A percentile compares a stretch with the other conserved stretches of the same genome.
phyloP scores from a whole-genome alignment of 73 alveolate genomes.

The Effrenium voratum region DNA sequence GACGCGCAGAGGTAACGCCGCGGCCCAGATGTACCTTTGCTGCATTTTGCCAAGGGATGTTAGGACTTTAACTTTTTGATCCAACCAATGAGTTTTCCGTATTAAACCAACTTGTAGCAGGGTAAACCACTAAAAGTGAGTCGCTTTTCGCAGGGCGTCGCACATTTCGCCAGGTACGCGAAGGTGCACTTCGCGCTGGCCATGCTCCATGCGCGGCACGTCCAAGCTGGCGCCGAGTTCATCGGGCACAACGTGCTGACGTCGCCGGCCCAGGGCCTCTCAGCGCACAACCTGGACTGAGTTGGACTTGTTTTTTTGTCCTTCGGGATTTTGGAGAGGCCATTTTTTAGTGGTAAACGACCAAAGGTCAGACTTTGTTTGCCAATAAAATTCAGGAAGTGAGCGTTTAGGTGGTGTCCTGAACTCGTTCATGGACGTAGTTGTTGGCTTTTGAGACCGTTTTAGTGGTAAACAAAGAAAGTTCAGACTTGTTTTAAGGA shows the following conservation, averaged over 20 bases:
- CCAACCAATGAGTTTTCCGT: too few relatives aligned
- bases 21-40: too few relatives aligned
- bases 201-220: conserved; percentile 87
- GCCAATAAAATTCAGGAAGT: not conserved
- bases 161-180: not conserved
- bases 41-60: too few relatives aligned
- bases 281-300: not conserved
- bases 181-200: conserved; percentile 84
- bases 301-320: not conserved
- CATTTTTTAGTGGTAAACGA: not conserved
- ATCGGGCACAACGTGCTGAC: conserved; percentile 91
- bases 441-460: not conserved
- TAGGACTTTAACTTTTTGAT: too few relatives aligned
- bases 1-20: too few relatives aligned
- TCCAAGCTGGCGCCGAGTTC: conserved; percentile 83
- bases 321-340: not conserved
- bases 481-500: too few relatives aligned
- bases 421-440: not conserved
- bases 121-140: too few relatives aligned
- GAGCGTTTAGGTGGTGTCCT: not conserved
- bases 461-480: not conserved
- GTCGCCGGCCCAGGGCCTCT: conserved; percentile 65
- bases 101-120: too few relatives aligned
- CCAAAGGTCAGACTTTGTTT: not conserved
- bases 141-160: too few relatives aligned